phyloP scores from a whole-genome alignment of 352 stramenopile species.

The Pythium brassicae region DNA sequence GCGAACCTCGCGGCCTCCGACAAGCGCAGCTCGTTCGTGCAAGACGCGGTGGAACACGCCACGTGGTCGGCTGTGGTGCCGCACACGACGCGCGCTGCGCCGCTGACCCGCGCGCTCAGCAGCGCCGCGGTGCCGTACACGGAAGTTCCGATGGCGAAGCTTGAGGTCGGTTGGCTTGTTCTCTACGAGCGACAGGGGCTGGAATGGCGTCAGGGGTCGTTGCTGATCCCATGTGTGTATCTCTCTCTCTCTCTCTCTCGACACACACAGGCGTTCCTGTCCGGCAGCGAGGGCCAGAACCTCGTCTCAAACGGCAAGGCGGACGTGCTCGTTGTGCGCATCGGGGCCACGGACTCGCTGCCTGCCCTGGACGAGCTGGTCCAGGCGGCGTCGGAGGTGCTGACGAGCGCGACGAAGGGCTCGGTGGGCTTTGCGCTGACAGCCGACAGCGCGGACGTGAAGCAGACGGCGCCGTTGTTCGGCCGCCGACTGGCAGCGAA shows the following conservation, averaged over 20 bases:
- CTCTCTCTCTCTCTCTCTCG: background rate
- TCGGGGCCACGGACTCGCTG: conserved; percentile 27
- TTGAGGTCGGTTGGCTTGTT: conserved; percentile 7
- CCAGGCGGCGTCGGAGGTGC: conserved; percentile 24
- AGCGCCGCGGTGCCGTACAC: conserved; percentile 5
- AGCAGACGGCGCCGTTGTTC: conserved; percentile 21
- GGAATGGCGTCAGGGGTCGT: no score
- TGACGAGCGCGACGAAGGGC: conserved; percentile 28
- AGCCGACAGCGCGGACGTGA: conserved; percentile 32
- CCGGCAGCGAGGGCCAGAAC: conserved; percentile 11
- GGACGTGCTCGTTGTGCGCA: conserved; percentile 61
- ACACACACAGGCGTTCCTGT: conserved; percentile 8
- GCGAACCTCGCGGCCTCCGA: conserved; percentile 22
- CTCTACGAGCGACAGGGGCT: no score
- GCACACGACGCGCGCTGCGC: conserved; percentile 55
- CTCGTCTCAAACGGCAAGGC: conserved; percentile 51
- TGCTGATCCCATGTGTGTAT: no score
- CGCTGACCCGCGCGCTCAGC: conserved; percentile 22
- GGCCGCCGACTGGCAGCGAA: conserved; percentile 19
- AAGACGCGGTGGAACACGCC: conserved; percentile 35
- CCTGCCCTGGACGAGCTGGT: conserved; percentile 43
- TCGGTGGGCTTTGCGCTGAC: conserved; percentile 65
- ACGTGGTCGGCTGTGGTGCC: conserved; percentile 65
- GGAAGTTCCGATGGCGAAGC: conserved; percentile 18
- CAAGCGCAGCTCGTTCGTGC: conserved; percentile 34